Conservation (phyloP, 2,329 filamentous ascomycete species). For the Diplodia scrobiculata region DNA sequence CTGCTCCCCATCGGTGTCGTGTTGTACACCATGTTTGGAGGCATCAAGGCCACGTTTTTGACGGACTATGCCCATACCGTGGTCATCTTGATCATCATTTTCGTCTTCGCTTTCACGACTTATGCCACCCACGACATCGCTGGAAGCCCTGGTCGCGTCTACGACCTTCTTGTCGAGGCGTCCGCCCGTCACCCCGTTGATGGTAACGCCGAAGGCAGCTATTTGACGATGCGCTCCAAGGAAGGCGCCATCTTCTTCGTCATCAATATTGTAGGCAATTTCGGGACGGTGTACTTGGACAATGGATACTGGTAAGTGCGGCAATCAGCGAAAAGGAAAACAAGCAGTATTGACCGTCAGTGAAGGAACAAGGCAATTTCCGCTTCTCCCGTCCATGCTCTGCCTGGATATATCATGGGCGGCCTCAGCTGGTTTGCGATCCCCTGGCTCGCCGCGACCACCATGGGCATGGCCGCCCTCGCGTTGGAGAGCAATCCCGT, state of each 20-base stretch:
- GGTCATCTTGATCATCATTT: slow-evolving; percentile 80
- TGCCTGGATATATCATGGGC: slow-evolving; percentile 85
- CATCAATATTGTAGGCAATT: slow-evolving; percentile 85
- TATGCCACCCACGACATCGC: slow-evolving; percentile 73
- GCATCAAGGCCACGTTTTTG: slow-evolving; percentile 70
- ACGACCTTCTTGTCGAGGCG: slow-evolving; percentile 73
- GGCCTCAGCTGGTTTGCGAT: slow-evolving; percentile 91
- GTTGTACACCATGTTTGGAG: slow-evolving; percentile 72
- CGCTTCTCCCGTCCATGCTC: slow-evolving; percentile 77
- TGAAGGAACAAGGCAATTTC: slow-evolving; percentile 83
- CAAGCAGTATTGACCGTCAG: slow-evolving; percentile 51
- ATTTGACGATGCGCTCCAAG: slow-evolving; percentile 80
- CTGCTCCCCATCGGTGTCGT: slow-evolving; percentile 79
- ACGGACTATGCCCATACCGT: slow-evolving; percentile 87
- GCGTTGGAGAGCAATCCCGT: slow-evolving; percentile 72
- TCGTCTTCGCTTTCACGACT: slow-evolving; percentile 79
- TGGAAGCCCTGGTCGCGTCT: slow-evolving; percentile 75
- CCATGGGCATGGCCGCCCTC: slow-evolving; percentile 80
- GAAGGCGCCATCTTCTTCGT: slow-evolving; percentile 88
- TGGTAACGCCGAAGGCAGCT: slow-evolving; percentile 79
- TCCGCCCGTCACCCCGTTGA: slow-evolving; percentile 70
- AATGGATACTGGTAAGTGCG: slow-evolving; percentile 62
- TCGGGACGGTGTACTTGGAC: slow-evolving; percentile 80
- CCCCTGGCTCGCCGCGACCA: slow-evolving; percentile 85
- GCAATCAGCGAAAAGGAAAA: background rate